Evolutionary conservation across 2,329 filamentous ascomycete genomes (phyloP), one percentile per base, ranked within the genome.

Genomic region (Alternaria triticina): DNA sequence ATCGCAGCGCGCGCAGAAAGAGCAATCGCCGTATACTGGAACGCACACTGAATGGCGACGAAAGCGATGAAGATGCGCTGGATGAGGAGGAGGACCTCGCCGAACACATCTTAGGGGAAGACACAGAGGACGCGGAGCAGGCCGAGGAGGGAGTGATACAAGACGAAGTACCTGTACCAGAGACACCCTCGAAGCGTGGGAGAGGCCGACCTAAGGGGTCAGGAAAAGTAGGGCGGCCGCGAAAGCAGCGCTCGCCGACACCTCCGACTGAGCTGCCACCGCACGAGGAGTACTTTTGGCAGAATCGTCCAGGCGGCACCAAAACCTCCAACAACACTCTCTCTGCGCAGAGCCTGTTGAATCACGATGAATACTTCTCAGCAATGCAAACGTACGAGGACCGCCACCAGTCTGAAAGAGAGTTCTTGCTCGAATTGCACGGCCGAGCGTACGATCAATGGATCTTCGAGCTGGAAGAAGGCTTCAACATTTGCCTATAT

Each of bases 211-310:
- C 72, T 11, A 74, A 74, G 45, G 72, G 72, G 22, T 73, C 72
- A 10, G 70, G 68, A n/a, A 73, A 70, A 62, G 69, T 67, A 28
- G 86, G 85, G 54, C 82, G 86, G 73, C 87, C 88, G 0, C 88
- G 87, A 69, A 76, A 87, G 67, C 87, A 89, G 72, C 88, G 88
- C 60, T 93, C 91, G 7, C 91, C 92, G 1, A 94, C 91, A 6
- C 93, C 93, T 4, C 93, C 95, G 17, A 87, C 89, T 56, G 88
- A 97, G 72, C 86, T 98, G 3, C 92, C 94, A 6, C 86, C 94
- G 0, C 93, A 97, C 75, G 96, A 98, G 79, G 88, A 91, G 69
- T 99, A 96, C 82, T 98, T 99, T 79, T 92, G 91, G 75, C 93
- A 98, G 75, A 97, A 97, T 77, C 90, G 93, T 51, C 89, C 92